These are phyloP conservation scores for Globisporangium recalcitrans DNA, from an alignment of 352 stramenopile genomes.

Conservation along the genomic window DNA sequence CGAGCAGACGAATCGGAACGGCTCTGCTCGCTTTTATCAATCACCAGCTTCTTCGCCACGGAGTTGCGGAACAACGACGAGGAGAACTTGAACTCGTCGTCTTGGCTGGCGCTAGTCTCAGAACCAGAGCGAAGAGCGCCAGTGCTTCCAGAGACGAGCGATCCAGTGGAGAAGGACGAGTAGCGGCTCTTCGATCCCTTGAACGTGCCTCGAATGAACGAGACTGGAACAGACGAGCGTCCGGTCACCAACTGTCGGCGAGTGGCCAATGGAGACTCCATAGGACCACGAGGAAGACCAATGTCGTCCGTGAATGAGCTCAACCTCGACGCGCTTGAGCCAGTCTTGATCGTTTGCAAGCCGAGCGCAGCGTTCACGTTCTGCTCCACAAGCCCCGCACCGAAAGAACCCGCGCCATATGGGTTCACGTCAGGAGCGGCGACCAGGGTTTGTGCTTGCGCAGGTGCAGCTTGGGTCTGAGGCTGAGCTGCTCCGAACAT, in stretches of 20 bases:
- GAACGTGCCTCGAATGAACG: constrained; percentile 70
- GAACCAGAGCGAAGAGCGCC: constrained; percentile 16
- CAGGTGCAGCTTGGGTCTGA: constrained; percentile 48
- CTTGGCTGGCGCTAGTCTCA: constrained; percentile 22
- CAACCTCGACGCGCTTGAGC: constrained; percentile 40
- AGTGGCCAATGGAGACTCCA: constrained; percentile 49
- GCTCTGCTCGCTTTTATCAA: constrained; percentile 39
- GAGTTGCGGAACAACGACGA: constrained; percentile 57
- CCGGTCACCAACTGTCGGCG: constrained; percentile 49
- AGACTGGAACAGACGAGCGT: constrained; percentile 56
- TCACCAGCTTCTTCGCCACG: constrained; percentile 53
- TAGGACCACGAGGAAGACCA: constrained; percentile 51
- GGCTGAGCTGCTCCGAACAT: constrained; percentile 27
- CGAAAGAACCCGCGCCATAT: constrained; percentile 56
- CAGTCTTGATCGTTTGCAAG: constrained; percentile 49
- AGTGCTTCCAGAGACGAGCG: constrained; percentile 12
- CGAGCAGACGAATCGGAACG: constrained; percentile 10
- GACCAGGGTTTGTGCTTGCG: constrained; percentile 34
- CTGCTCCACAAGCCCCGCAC: constrained; percentile 55
- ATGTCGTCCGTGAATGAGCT: constrained; percentile 64
- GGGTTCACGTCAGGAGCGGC: constrained; percentile 52
- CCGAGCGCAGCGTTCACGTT: constrained; percentile 55
- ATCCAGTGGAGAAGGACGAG: constrained; percentile 36
- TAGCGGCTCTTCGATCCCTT: constrained; percentile 68
- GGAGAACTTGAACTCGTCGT: constrained; percentile 62